phyloP scores from a whole-genome alignment of 345 rosid species.

The Hypericum perforatum region DNA sequence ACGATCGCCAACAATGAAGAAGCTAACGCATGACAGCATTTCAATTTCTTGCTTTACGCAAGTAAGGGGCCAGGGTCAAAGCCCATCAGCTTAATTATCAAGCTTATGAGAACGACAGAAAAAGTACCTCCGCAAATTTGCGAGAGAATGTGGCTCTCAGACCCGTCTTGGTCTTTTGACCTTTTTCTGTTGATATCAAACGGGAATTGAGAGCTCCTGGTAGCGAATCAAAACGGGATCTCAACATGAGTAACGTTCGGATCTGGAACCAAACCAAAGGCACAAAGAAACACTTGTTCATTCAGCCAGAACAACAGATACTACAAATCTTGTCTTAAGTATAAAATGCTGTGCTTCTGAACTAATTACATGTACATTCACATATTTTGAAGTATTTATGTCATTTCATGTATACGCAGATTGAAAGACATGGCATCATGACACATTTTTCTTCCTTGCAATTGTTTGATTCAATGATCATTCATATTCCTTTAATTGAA shows the following conservation, averaged over 20 bases:
- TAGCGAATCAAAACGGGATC: slow-evolving; percentile 45
- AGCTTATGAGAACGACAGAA: not conserved
- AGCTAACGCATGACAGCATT: not conserved
- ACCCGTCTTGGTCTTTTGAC: slow-evolving; percentile 26
- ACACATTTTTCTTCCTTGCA: too few relatives aligned
- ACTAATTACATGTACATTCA: too few relatives aligned
- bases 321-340: too few relatives aligned
- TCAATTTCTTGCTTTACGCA: not conserved
- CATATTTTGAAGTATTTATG: too few relatives aligned
- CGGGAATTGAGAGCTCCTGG: slow-evolving; percentile 42
- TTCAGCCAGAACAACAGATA: too few relatives aligned
- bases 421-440: too few relatives aligned
- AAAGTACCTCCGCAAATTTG: slow-evolving; percentile 31
- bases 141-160: slow-evolving; percentile 33
- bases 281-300: too few relatives aligned
- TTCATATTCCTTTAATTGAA: too few relatives aligned
- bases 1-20: not conserved
- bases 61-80: not conserved
- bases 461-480: too few relatives aligned
- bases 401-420: too few relatives aligned
- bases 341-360: too few relatives aligned
- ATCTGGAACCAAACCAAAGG: slow-evolving; percentile 10
- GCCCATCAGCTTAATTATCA: not conserved
- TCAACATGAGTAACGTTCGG: slow-evolving; percentile 45
- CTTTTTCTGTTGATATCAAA: slow-evolving; percentile 37